phyloP scores from a whole-genome alignment of 2,329 filamentous ascomycete species.

The Pseudogymnoascus sp. region DNA sequence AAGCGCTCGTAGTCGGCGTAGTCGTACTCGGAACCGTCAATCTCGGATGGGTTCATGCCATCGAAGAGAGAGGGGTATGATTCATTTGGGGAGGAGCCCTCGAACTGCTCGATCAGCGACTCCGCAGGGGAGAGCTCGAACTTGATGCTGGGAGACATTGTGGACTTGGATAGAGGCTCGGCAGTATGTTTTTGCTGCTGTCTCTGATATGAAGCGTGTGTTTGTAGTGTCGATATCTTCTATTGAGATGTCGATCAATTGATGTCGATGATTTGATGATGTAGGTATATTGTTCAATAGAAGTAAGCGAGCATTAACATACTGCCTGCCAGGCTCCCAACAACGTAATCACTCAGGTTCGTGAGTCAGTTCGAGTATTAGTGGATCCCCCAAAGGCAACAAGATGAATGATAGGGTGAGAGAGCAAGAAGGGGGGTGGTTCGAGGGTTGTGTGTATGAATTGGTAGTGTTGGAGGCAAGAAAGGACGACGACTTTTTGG shows the following conservation, averaged over 20 bases:
- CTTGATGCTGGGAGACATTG: not conserved
- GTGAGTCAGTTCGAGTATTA: not conserved
- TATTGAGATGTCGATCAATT: not conserved
- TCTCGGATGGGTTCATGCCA: conserved; percentile 22
- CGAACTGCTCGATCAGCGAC: not conserved
- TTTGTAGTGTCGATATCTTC: not conserved
- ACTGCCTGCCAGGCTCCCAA: conserved; percentile 1
- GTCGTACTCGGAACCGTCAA: conserved; percentile 28
- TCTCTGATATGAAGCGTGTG: not conserved
- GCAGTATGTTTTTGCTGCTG: not conserved
- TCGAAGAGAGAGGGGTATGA: conserved; percentile 27
- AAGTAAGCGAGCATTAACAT: not conserved
- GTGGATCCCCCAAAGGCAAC: not conserved
- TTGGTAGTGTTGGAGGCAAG: not conserved
- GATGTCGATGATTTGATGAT: not conserved
- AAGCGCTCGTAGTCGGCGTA: conserved; percentile 21
- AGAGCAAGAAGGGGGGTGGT: not conserved
- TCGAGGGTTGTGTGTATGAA: not conserved
- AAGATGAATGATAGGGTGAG: not conserved
- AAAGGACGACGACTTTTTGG: not conserved
- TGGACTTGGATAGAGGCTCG: not conserved
- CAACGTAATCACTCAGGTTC: not conserved
- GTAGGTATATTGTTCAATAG: not conserved
- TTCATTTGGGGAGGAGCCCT: not conserved
- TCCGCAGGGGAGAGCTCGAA: not conserved